Percentiles rank a stretch among this genome's conserved stretches.
phyloP scores from a whole-genome alignment of 768 basidiomycete genomes.

The Amanita jacksonii region DNA sequence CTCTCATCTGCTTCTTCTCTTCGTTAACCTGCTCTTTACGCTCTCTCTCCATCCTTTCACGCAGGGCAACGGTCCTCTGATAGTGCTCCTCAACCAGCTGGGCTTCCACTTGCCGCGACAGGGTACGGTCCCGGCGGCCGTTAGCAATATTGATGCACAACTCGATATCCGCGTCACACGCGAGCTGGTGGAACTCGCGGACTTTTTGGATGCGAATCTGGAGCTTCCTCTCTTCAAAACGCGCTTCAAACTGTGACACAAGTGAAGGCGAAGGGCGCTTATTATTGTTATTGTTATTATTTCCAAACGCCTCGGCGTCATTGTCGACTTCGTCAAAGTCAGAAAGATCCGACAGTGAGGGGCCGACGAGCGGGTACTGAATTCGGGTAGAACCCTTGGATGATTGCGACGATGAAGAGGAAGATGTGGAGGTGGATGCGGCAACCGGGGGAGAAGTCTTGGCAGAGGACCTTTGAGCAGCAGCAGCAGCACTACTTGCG shows the following conservation, averaged over 20 bases:
- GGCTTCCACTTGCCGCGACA: constrained; percentile 20
- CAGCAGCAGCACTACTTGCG: too few species aligned
- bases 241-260: constrained; percentile 21
- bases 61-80: constrained; percentile 28
- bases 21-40: constrained; percentile 31
- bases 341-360: constrained; percentile 21
- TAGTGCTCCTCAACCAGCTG: constrained; percentile 29
- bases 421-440: too few species aligned
- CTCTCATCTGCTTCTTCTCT: constrained; percentile 27
- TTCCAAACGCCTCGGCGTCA: constrained; percentile 9
- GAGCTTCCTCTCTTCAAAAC: constrained; percentile 36
- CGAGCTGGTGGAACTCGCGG: constrained; percentile 39
- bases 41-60: constrained; percentile 38
- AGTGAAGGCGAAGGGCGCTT: constrained; percentile 15
- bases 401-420: background rate
- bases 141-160: constrained; percentile 30
- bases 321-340: constrained; percentile 17
- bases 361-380: constrained; percentile 28
- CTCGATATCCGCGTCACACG: constrained; percentile 32
- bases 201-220: constrained; percentile 36
- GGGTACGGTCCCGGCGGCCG: constrained; percentile 23
- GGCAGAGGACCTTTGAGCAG: too few species aligned
- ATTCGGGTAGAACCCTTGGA: constrained; percentile 21
- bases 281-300: too few species aligned
- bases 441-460: too few species aligned